Base-by-base conservation (phyloP, 331 rosid genomes). In the Acacia concinna region DNA sequence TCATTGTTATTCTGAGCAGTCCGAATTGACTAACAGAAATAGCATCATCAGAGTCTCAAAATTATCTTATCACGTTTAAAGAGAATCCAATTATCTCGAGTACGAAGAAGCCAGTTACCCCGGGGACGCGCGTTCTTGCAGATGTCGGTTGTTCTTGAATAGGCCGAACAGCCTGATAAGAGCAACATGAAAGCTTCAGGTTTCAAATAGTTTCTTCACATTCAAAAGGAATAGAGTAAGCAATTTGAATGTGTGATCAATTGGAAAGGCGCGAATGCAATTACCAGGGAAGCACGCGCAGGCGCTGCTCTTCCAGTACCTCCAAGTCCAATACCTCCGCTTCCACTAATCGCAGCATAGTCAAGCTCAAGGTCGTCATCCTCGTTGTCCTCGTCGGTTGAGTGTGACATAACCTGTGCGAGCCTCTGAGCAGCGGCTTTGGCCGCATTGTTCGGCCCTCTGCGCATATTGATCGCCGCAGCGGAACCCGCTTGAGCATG, bases 391-490 rank as follows among this genome's bases (percentile, higher is more conserved):
- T 84, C 89, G 27, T 86, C 96, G 4, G 49, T 80, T 0, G 79
- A 78, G 74, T 86, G 79, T 66, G 99, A 87, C 99, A 96, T 96
- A 46, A 91, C 98, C 78, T 90, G 94, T 18, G 97, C 99, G 23
- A 96, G 97, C 85, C 98, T 89, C 74, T 93, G 97, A 0, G 99
- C 99, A 1, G 99, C 98, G 9, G 99, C 98, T 86, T 91, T 92
- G 7, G 96, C 84, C 20, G 94, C 90, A 27, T 1, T 80, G 80
- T 87, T 93, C 90, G 86, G 97, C 4, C 86, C 83, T 86, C 90
- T 91, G 85, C 87, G 86, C 32, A 79, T 43, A 40, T 72, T 84
- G 0, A 56, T 65, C 83, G 86, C 15, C 47, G 96, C 94, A 0
- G 74, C 51, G 32, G 89, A 86, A 37, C 85, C 87, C 18, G 87